Evolutionary conservation across 2,329 filamentous ascomycete genomes (phyloP).

Genomic region (Conoideocrella luteorostrata): DNA sequence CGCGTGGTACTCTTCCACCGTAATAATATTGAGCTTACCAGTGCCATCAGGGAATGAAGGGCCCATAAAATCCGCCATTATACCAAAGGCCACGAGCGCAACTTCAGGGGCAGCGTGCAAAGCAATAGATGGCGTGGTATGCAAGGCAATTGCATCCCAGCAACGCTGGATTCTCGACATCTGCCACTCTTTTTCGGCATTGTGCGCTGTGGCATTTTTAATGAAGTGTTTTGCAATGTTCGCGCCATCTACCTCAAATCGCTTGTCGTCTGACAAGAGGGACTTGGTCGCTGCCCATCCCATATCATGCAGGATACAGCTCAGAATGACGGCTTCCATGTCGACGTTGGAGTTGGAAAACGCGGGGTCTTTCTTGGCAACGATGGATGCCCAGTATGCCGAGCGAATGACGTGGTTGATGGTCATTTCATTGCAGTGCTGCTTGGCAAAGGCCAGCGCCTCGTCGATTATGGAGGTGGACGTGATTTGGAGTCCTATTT

Average conservation of each 20-base stretch:
- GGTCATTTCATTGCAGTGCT: conserved; percentile 9
- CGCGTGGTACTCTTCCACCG: conserved; percentile 7
- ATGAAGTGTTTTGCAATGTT: conserved; percentile 10
- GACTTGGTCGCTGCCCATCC: conserved; percentile 9
- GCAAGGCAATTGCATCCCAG: conserved; percentile 13
- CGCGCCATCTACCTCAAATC: conserved; percentile 14
- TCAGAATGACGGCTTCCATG: conserved; percentile 8
- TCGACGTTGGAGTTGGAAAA: conserved; percentile 4
- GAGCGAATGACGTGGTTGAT: conserved; percentile 11
- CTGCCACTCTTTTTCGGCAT: conserved; percentile 1
- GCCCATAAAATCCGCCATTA: conserved; percentile 10
- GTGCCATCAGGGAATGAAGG: conserved; percentile 6
- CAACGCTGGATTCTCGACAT: conserved; percentile 6
- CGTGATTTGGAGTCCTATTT: too few species aligned
- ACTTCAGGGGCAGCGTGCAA: conserved; percentile 9
- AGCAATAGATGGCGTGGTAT: conserved; percentile 10
- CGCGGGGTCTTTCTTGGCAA: conserved; percentile 5
- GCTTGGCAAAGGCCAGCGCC: conserved; percentile 4
- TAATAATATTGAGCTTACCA: conserved; percentile 4
- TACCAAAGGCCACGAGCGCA: conserved; percentile 2
- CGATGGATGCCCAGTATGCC: conserved; percentile 10
- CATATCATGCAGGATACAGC: conserved; percentile 14
- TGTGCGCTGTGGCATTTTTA: neutral
- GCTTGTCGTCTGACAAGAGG: conserved; percentile 7
- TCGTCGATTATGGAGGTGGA: too few species aligned